Evolutionary conservation across 1,139 yeast species (phyloP), one percentile per base, ranked within the genome.

Genomic region (Suhomyces bolitotheri): DNA sequence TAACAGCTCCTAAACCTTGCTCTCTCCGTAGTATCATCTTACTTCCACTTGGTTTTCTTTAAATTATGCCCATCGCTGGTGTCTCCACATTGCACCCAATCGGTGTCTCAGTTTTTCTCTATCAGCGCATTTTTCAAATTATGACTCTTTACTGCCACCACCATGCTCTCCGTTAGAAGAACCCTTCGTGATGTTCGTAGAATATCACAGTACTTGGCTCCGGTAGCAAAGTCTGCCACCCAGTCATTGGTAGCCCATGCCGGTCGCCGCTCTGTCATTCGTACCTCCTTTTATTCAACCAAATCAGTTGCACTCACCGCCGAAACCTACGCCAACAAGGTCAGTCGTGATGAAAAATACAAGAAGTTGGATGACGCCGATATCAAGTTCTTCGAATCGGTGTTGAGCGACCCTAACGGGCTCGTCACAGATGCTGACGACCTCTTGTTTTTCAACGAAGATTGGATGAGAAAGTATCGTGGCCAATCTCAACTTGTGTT

Each of bases 391-490:
- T 92, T 92, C 66, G 66, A 68, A 46, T 55, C 76, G 0, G 65
- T 90, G 20, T 62, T 89, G 41, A 65, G 60, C 69, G 51, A 72
- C 62, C 32, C 76, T 62, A 43, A 70, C 75, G 41, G 60, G 66
- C 36, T 74, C 54, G 47, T 81, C 35, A 72, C 76, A 4, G 77
- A 76, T 42, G 60, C 62, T 9, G 82, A 79, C 33, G 95, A 86
- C 51, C 66, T 90, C 33, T 73, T 76, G 22, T 77, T 76, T 43
- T 88, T 66, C 69, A 92, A 92, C 54, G 94, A 86, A 57, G 98
- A 92, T 60, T 88, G 96, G 94, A 92, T 90, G 97, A 76, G 89
- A 57, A 92, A 92, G 62, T 92, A 90, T 62, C 73, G 80, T 42
- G 98, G 98, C 13, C 88, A 86, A 56, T 82, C 96, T 1, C 71